Base-by-base conservation (phyloP, 202 grass and related monocot species). In the Bolboschoenoplectus hybrid region DNA sequence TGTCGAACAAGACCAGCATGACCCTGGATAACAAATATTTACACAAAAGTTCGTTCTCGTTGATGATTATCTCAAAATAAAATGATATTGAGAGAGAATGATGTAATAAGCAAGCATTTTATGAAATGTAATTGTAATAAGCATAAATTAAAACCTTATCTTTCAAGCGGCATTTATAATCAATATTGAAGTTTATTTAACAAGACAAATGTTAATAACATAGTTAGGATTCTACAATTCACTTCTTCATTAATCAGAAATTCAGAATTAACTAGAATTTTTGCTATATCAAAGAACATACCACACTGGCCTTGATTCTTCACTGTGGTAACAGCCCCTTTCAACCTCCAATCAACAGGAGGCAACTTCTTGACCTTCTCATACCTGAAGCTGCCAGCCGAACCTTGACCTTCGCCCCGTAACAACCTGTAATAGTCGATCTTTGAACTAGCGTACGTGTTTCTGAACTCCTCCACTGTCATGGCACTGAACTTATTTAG, bases 1-100 rank as follows among this genome's bases (percentile, higher is more conserved):
- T 17, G 91, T 86, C 12, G 93, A 93, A 71, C 93, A 96, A 1
- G 93, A 77, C 91, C 91, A 96, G 88, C 93, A 95, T 64, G 91
- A 89, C 20, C 86, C 67, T 84, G 8, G 26, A 26, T 26, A 26
- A 26, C 26, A 26, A 26, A 26, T 26, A 26, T 26, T 26, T 26
- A 26, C 26, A 26, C 26, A 26, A 26, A 26, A 26, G 26, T 44
- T 44, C 43, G 43, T 44, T 44, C 2, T 44, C 5, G 43, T 3
- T 44, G 43, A 3, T 44, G 43, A 44, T 44, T 44, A 44, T 44
- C 43, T 44, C 43, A 44, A 44, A 44, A 44, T 44, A 44, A 44
- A 2, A 44, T 44, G 5, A 44, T 44, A 44, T 44, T 44, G 43
- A 44, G 3, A 44, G 43, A 44, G 43, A 44, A 44, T 44, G 5